Conservation (phyloP, 768 basidiomycete species). For the Leccinum variicolor region DNA sequence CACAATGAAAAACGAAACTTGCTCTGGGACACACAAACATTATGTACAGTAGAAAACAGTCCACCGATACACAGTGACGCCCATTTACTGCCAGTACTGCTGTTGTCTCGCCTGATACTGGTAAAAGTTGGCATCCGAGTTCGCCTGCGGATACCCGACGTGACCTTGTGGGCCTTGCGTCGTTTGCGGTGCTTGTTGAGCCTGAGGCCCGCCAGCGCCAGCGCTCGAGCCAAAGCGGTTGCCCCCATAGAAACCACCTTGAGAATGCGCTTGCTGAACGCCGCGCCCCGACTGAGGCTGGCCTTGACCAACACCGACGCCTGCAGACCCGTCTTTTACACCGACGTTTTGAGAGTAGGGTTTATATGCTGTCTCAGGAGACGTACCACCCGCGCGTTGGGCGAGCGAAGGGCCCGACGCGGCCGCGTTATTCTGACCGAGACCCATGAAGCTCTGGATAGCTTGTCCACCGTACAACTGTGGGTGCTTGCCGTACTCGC, state of each 20-base stretch:
- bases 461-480: conserved; percentile 49
- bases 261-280: conserved; percentile 41
- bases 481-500: conserved; percentile 45
- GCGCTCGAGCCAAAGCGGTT: conserved; percentile 43
- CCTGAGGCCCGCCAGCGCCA: conserved; percentile 45
- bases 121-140: conserved; percentile 66
- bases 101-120: conserved; percentile 67
- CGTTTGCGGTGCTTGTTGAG: conserved; percentile 42
- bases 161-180: conserved; percentile 36
- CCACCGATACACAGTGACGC: neutral
- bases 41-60: too few species aligned
- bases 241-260: conserved; percentile 44
- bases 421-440: conserved; percentile 42
- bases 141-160: conserved; percentile 50
- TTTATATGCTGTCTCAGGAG: conserved; percentile 75
- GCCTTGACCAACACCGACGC: conserved; percentile 38
- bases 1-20: conserved; percentile 4
- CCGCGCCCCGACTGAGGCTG: conserved; percentile 40
- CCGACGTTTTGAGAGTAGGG: conserved; percentile 54
- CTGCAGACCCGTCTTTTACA: conserved; percentile 56
- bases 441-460: conserved; percentile 71
- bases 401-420: conserved; percentile 46
- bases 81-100: conserved; percentile 47
- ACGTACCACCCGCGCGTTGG: conserved; percentile 46
- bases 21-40: conserved; percentile 1